Evolutionary conservation across 768 basidiomycete genomes (phyloP).

Genomic region (Russula brevipes): DNA sequence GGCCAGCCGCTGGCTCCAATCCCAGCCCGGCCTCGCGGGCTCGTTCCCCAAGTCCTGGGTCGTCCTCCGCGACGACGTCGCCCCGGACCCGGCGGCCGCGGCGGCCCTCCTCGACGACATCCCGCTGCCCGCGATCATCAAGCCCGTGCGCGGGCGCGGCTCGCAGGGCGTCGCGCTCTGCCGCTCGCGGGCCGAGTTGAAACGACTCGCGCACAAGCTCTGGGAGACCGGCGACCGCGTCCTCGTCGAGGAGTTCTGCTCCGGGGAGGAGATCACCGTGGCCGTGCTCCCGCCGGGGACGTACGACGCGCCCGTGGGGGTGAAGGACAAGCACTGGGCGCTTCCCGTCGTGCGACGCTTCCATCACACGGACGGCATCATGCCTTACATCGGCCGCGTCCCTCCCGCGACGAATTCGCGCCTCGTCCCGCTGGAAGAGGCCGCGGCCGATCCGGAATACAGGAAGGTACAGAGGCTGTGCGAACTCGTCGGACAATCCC

Average conservation of each 20-base stretch:
- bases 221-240: slow-evolving; percentile 5
- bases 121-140: slow-evolving; percentile 1
- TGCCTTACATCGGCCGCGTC: slow-evolving; percentile 1
- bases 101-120: neutral
- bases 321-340: neutral
- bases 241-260: slow-evolving; percentile 2
- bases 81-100: too few relatives aligned
- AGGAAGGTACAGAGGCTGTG: neutral
- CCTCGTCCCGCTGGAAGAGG: slow-evolving; percentile 2
- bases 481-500: neutral
- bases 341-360: slow-evolving; percentile 9
- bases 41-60: neutral
- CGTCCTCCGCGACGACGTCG: neutral
- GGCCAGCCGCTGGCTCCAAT: slow-evolving; percentile 1
- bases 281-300: slow-evolving; percentile 1
- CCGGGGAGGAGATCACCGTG: slow-evolving; percentile 1
- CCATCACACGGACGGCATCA: neutral
- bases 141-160: slow-evolving; percentile 1
- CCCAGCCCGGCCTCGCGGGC: neutral
- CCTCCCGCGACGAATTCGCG: neutral
- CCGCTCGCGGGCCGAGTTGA: neutral
- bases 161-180: slow-evolving; percentile 9
- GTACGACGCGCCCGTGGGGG: neutral
- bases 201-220: neutral
- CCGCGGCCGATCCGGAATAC: neutral